Evolutionary conservation across 495 filamentous ascomycete genomes (phyloP).

Genomic region (Podospora pseudopauciseta): DNA sequence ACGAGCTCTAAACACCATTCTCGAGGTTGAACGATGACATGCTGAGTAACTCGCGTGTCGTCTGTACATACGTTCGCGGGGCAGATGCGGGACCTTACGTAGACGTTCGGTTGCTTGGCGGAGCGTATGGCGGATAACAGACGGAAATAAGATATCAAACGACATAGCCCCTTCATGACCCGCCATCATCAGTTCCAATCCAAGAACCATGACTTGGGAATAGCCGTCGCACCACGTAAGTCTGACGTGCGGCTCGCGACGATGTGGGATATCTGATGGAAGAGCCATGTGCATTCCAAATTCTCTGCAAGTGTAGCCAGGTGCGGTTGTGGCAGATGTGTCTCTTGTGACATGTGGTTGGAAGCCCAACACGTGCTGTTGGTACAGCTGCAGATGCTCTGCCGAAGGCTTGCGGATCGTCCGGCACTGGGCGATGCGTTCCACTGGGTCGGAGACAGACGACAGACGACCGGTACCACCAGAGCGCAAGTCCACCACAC

Average conservation of each 20-base stretch:
- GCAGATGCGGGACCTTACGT: constrained; percentile 9
- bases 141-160: constrained; percentile 7
- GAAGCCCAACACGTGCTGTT: constrained; percentile 6
- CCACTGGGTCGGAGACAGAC: constrained; percentile 9
- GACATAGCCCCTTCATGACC: constrained; percentile 12
- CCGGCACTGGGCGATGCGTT: constrained; percentile 1
- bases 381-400: background rate
- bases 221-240: constrained; percentile 6
- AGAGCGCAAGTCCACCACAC: background rate
- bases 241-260: constrained; percentile 10
- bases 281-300: background rate
- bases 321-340: background rate
- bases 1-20: background rate
- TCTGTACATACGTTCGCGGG: background rate
- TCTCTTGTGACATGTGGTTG: background rate
- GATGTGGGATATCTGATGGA: background rate
- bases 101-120: background rate
- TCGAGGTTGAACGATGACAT: background rate
- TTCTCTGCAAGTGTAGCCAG: background rate
- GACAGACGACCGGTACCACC: background rate
- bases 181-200: constrained; percentile 1
- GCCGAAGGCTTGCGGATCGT: constrained; percentile 9
- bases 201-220: background rate
- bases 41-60: constrained; percentile 10
- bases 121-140: background rate